A percentile compares a stretch with the other conserved stretches of the same genome.
These are phyloP conservation scores for Populus ilicifolia DNA, from an alignment of 345 rosid genomes.

Conservation along the genomic window DNA sequence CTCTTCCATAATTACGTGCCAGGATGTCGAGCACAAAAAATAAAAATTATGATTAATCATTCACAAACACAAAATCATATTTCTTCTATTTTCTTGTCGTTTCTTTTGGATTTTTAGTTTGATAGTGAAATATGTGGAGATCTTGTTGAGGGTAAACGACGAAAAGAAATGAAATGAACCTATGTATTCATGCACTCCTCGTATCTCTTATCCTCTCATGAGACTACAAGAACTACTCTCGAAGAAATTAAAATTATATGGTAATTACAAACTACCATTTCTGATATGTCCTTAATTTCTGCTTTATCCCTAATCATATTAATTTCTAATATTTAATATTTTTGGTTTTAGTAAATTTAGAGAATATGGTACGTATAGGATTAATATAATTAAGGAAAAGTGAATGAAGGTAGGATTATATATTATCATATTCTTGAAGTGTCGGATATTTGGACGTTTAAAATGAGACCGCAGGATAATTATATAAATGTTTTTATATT, in stretches of 20 bases:
- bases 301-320: too few species aligned
- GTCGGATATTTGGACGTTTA: too few species aligned
- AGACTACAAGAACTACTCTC: not conserved
- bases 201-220: constrained; percentile 29
- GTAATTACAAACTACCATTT: too few species aligned
- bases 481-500: too few species aligned
- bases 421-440: too few species aligned
- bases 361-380: too few species aligned
- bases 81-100: constrained; percentile 41
- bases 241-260: not conserved
- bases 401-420: too few species aligned
- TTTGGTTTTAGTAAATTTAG: too few species aligned
- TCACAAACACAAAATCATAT: constrained; percentile 24
- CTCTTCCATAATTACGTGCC: constrained; percentile 43
- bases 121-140: constrained; percentile 24
- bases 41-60: constrained; percentile 10
- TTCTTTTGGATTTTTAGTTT: constrained; percentile 25
- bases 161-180: not conserved
- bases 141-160: constrained; percentile 26
- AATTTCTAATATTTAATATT: too few species aligned
- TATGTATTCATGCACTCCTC: constrained; percentile 6
- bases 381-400: too few species aligned
- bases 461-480: too few species aligned
- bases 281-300: too few species aligned
- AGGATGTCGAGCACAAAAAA: constrained; percentile 30